phyloP scores from a whole-genome alignment of 495 filamentous ascomycete species.

The Poronia punctata region DNA sequence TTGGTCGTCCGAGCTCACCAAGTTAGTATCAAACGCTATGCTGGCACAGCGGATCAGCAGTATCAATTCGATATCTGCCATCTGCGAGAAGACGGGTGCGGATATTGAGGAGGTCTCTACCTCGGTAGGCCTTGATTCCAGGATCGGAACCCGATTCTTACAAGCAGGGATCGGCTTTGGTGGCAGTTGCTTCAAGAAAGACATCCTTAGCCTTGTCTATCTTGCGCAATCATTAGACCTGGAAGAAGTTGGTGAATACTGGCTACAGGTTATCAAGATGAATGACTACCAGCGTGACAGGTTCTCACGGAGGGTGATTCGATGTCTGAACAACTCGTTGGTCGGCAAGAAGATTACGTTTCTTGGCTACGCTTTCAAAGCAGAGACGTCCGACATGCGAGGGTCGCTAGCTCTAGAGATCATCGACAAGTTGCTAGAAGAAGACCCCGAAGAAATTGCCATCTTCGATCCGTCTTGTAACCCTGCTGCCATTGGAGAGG shows the following conservation, averaged over 20 bases:
- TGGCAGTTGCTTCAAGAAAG: slow-evolving; percentile 80
- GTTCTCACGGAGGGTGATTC: slow-evolving; percentile 57
- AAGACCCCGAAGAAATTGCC: slow-evolving; percentile 55
- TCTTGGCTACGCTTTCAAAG: slow-evolving; percentile 78
- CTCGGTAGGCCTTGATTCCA: slow-evolving; percentile 61
- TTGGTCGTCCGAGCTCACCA: slow-evolving; percentile 76
- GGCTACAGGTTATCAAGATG: slow-evolving; percentile 63
- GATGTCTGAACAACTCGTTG: slow-evolving; percentile 60
- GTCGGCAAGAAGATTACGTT: slow-evolving; percentile 65
- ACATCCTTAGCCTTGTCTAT: slow-evolving; percentile 70
- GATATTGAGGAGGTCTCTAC: slow-evolving; percentile 66
- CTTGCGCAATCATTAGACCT: slow-evolving; percentile 63
- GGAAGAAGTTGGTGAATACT: slow-evolving; percentile 69
- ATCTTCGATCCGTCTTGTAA: slow-evolving; percentile 70
- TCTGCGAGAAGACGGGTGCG: slow-evolving; percentile 73
- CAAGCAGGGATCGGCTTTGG: slow-evolving; percentile 73
- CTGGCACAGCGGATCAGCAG: slow-evolving; percentile 78
- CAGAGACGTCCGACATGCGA: slow-evolving; percentile 70
- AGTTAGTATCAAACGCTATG: slow-evolving; percentile 75
- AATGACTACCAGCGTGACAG: slow-evolving; percentile 71
- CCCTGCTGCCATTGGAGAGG: slow-evolving; percentile 29
- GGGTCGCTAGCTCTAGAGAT: slow-evolving; percentile 65
- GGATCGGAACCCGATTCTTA: slow-evolving; percentile 69
- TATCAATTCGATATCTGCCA: slow-evolving; percentile 73
- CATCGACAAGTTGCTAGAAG: slow-evolving; percentile 55